A percentile compares a stretch with the other conserved stretches of the same genome.
phyloP scores from a whole-genome alignment of 1,284 basidiomycete species.

The Ceratobasidium sp. region DNA sequence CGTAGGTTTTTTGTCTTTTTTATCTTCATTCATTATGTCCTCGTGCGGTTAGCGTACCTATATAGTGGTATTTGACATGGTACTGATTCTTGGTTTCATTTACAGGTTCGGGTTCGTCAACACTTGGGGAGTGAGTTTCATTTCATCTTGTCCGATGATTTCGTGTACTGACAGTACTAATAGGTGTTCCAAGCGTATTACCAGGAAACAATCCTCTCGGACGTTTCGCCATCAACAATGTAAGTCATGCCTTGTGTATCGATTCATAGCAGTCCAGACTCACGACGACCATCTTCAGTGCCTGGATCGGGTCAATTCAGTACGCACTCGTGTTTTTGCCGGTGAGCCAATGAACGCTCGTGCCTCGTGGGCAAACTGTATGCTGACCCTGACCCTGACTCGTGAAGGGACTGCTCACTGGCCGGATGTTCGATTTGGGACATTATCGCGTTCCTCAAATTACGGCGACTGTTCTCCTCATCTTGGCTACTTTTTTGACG shows the following conservation, averaged over 20 bases:
- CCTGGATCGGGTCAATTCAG: slow-evolving; percentile 82
- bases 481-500: slow-evolving; percentile 68
- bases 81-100: slow-evolving; percentile 51
- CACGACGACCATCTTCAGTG: slow-evolving; percentile 57
- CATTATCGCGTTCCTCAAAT: slow-evolving; percentile 65
- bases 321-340: slow-evolving; percentile 52
- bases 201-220: slow-evolving; percentile 60
- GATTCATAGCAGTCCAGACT: neutral
- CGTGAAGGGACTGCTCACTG: slow-evolving; percentile 61
- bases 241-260: slow-evolving; percentile 56
- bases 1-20: slow-evolving; percentile 34
- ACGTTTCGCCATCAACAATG: slow-evolving; percentile 68
- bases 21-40: neutral
- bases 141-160: neutral
- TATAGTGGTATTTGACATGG: slow-evolving; percentile 5
- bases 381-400: neutral
- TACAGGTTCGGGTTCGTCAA: slow-evolving; percentile 60
- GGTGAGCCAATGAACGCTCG: slow-evolving; percentile 55
- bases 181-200: slow-evolving; percentile 69
- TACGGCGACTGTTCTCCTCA: slow-evolving; percentile 62
- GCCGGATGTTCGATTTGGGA: slow-evolving; percentile 72
- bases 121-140: slow-evolving; percentile 60
- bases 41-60: slow-evolving; percentile 34
- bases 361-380: neutral
- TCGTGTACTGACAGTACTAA: slow-evolving; percentile 52